Evolutionary conservation across 768 basidiomycete species (phyloP).

Genomic region (Auricularia heimuer): DNA sequence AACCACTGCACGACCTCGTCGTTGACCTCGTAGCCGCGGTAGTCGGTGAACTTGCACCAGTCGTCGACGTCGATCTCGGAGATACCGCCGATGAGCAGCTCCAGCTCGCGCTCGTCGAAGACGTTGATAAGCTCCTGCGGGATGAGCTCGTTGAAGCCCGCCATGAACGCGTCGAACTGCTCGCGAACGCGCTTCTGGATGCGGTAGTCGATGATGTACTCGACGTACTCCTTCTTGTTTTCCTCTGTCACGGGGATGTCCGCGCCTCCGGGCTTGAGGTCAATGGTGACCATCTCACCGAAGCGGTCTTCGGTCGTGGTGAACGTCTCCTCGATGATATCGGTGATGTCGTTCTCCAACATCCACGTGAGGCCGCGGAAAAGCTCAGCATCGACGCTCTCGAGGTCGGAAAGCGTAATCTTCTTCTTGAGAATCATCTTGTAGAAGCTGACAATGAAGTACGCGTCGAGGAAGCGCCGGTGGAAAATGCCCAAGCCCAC

Average conservation of each 20-base stretch:
- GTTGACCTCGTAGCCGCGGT: slow-evolving; percentile 90
- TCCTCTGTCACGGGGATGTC: slow-evolving; percentile 87
- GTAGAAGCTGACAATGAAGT: slow-evolving; percentile 99
- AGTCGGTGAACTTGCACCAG: slow-evolving; percentile 99
- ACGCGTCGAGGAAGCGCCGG: slow-evolving; percentile 95
- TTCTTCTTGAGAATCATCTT: slow-evolving; percentile 99
- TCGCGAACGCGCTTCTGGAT: slow-evolving; percentile 96
- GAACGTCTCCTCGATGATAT: slow-evolving; percentile 96
- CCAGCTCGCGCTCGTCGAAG: slow-evolving; percentile 96
- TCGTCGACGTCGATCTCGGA: slow-evolving; percentile 99
- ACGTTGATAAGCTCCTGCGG: slow-evolving; percentile 97
- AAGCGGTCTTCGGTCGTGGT: slow-evolving; percentile 96
- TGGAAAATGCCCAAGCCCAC: slow-evolving; percentile 98
- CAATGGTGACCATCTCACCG: slow-evolving; percentile 95
- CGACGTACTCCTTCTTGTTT: slow-evolving; percentile 98
- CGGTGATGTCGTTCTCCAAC: slow-evolving; percentile 99
- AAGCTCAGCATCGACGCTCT: slow-evolving; percentile 92
- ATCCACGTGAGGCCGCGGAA: slow-evolving; percentile 97
- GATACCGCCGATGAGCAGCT: slow-evolving; percentile 97
- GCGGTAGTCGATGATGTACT: slow-evolving; percentile 89
- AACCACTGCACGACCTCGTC: slow-evolving; percentile 99
- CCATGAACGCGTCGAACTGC: slow-evolving; percentile 99
- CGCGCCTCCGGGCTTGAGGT: slow-evolving; percentile 81
- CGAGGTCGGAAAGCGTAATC: slow-evolving; percentile 85
- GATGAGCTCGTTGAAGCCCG: slow-evolving; percentile 98